Evolutionary conservation across 2,329 filamentous ascomycete species (phyloP).

Genomic region (Aspergillus glaucus): DNA sequence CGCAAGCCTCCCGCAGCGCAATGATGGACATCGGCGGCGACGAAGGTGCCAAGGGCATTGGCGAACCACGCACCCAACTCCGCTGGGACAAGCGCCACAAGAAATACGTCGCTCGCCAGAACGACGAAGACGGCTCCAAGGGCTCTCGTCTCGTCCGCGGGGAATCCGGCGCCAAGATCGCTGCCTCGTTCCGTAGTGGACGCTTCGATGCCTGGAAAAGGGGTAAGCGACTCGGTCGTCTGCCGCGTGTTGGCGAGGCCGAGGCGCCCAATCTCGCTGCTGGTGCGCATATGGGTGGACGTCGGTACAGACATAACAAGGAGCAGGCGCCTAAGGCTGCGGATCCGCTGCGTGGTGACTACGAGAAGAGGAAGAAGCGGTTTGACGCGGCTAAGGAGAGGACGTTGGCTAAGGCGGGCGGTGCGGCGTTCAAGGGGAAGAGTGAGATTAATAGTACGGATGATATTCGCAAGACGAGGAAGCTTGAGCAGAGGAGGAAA

Average conservation of each 20-base stretch:
- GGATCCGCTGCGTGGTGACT: constrained; percentile 88
- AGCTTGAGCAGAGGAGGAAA: constrained; percentile 65
- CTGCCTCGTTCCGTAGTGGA: constrained; percentile 85
- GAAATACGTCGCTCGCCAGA: constrained; percentile 86
- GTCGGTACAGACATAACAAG: constrained; percentile 76
- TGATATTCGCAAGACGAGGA: constrained; percentile 78
- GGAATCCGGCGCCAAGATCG: constrained; percentile 93
- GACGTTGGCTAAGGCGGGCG: constrained; percentile 22
- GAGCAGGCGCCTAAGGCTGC: constrained; percentile 87
- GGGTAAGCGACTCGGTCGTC: constrained; percentile 68
- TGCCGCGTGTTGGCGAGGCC: constrained; percentile 76
- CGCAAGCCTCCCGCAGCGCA: constrained; percentile 75
- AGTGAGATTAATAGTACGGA: constrained; percentile 74
- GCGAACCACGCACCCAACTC: constrained; percentile 67
- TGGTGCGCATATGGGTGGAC: constrained; percentile 38
- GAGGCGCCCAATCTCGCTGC: constrained; percentile 48
- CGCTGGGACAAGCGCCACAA: constrained; percentile 96
- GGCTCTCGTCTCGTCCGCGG: constrained; percentile 72
- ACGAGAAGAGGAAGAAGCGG: constrained; percentile 81
- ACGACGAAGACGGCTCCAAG: constrained; percentile 89
- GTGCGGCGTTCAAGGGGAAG: constrained; percentile 56
- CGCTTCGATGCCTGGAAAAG: constrained; percentile 91
- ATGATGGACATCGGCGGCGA: constrained; percentile 93
- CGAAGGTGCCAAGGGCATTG: constrained; percentile 71
- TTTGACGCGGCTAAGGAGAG: constrained; percentile 79